Evolutionary conservation across 2,329 filamentous ascomycete species (phyloP), one percentile per base, ranked within the genome.

Genomic region (Clonostachys rhizophaga): DNA sequence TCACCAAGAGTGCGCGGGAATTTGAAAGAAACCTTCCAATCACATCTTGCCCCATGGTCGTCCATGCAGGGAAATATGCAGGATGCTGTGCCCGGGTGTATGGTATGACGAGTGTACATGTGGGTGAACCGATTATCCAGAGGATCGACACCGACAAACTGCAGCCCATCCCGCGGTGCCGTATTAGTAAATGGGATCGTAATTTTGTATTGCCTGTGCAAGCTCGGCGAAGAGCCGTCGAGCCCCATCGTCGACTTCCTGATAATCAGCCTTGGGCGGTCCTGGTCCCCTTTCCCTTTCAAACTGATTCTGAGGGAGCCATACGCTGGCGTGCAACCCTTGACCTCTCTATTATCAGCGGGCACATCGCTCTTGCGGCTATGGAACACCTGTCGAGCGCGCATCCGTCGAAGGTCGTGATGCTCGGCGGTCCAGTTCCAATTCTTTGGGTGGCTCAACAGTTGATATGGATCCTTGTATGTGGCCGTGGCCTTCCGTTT

Each of bases 1-100:
- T 96, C 91, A 6, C 91, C 91, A 1, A 99, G 72, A 0, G 91
- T 96, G 44, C 87, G 82, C 11, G 92, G 89, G 55, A 86, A 92
- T 49, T 86, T 90, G 59, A 99, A 85, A 3, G 88, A 89, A 44
- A 99, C 78, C 48, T 91, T 89, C 89, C 94, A 99, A 11, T 85
- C 84, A 59, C 86, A 92, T 47, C 90, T 81, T 48, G 88, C 85
- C 34, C 84, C 83, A 20, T 87, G 81, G 60, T 95, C 88, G 62
- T 99, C 94, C 45, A 97, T 78, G 63, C 94, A 97, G 1, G 94
- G 94, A 58, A 99, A 99, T 24, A 97, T 82, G 55, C 86, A 91
- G 42, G 85, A 92, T 1, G 90, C 85, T 16, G 83, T 85, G 33
- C 91, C 91, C 0, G 90, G 83, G 51, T 88, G 85, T 40, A 86